Base-by-base conservation (phyloP, 108 stramenopile genomes). In the Conticribra weissflogii region DNA sequence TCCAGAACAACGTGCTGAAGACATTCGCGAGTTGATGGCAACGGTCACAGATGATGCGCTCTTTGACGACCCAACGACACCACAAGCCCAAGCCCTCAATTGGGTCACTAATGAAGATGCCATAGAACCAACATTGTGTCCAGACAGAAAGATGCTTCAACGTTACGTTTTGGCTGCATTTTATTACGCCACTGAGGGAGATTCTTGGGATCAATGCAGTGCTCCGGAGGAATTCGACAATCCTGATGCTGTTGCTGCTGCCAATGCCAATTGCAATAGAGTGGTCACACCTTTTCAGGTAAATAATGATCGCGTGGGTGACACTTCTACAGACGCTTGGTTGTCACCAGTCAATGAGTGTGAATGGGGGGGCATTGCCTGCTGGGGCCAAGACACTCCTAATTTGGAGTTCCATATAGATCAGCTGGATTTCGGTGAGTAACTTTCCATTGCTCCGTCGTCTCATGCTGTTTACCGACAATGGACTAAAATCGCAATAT, bases 51-150 rank as follows among this genome's bases (percentile, higher is more conserved):
- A 67, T n/a, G 53, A 59, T 36, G 60, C 44, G 1, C 22, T 68
- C 28, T 68, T 76, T 23, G 66, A 76, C 32, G 55, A 67, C 18
- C 59, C 66, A 47, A 25, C 54, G 9, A 62, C 85, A 25, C 79
- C 80, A 2, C 91, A 92, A 63, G 63, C 75, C 9, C 59, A 71
- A 45, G 90, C 90, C 8, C 72, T 87, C n/a, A 46, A 79, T 15
- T 91, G 90, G 90, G 54, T 91, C 41, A 74, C 85, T 9, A 75
- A 82, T 53, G 74, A 74, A 17, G 90, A 91, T 79, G 21, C 61
- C 0, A 56, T 75, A 0, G 36, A 65, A 75, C 36, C 86, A 73
- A 45, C 78, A 7, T 5, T 63, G 4, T 72, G 71, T 55, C 71
- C 71, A 41, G 71, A 55, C 24, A 61, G 71, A 54, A 41, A 44